These are phyloP conservation scores for Myxozyma kluyveri DNA, from an alignment of 805 yeast species.

Conservation along the genomic window DNA sequence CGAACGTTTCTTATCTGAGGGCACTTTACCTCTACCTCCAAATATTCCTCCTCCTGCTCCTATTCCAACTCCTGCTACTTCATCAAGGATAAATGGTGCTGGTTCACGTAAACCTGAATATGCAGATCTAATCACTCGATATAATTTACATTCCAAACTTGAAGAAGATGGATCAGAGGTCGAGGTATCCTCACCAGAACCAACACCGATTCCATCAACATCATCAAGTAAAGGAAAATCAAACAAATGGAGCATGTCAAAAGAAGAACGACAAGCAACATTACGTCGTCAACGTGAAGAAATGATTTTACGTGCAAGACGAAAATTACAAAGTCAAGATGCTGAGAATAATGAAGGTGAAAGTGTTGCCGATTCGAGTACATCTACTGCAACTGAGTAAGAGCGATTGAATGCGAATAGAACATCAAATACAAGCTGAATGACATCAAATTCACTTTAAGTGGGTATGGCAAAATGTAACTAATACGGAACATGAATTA, in stretches of 20 bases:
- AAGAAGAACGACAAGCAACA: conserved; percentile 45
- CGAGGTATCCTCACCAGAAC: background rate
- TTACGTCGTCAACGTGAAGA: conserved; percentile 52
- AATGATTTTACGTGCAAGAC: conserved; percentile 62
- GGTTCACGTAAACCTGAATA: background rate
- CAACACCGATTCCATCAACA: background rate
- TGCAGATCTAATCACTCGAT: conserved; percentile 24
- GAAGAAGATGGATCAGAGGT: conserved; percentile 12
- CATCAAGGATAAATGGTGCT: conserved; percentile 24
- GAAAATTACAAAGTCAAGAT: conserved; percentile 43
- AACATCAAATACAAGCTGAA: too few species aligned
- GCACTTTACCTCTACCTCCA: conserved; percentile 48
- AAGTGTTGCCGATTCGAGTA: too few species aligned
- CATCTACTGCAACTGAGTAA: too few species aligned
- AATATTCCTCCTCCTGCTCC: conserved; percentile 5
- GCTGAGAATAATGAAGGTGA: background rate
- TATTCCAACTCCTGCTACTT: background rate
- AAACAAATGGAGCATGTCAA: conserved; percentile 44
- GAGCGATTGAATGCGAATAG: too few species aligned
- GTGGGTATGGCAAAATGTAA: too few species aligned
- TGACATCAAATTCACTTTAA: too few species aligned
- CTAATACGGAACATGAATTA: too few species aligned
- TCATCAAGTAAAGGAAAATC: conserved; percentile 12
- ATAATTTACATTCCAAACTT: conserved; percentile 20
- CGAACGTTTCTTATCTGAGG: conserved; percentile 62